Percentiles rank a stretch among this genome's conserved stretches.
phyloP scores from a whole-genome alignment of 1,284 basidiomycete genomes.

The Marasmius fiardii region DNA sequence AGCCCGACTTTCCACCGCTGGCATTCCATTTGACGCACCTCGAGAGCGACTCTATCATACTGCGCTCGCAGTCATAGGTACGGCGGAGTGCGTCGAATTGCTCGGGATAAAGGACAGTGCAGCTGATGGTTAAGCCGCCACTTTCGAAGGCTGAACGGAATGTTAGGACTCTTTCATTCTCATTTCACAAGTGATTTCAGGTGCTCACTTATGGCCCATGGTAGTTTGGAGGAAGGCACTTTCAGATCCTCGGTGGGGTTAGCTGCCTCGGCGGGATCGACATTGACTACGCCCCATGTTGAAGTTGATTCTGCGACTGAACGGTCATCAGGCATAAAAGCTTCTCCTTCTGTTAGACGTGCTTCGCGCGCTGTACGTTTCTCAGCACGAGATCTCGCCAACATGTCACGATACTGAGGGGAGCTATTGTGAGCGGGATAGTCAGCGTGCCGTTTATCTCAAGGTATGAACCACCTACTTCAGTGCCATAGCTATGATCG shows the following conservation, averaged over 20 bases:
- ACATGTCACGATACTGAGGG: slow-evolving; percentile 84
- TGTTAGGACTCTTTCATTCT: slow-evolving; percentile 14
- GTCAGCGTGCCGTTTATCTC: slow-evolving; percentile 7
- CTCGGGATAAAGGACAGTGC: slow-evolving; percentile 94
- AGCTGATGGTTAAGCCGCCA: slow-evolving; percentile 90
- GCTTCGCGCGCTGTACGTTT: slow-evolving; percentile 67
- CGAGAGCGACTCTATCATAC: slow-evolving; percentile 90
- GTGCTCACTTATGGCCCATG: slow-evolving; percentile 73
- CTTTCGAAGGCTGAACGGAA: slow-evolving; percentile 75
- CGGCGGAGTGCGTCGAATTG: slow-evolving; percentile 94
- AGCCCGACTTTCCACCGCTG: slow-evolving; percentile 94
- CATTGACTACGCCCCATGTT: slow-evolving; percentile 84
- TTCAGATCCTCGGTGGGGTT: slow-evolving; percentile 77
- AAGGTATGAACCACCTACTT: slow-evolving; percentile 48
- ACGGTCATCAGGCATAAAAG: slow-evolving; percentile 83
- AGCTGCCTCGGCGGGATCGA: slow-evolving; percentile 57
- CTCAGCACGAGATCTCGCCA: slow-evolving; percentile 70
- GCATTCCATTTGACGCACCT: slow-evolving; percentile 97
- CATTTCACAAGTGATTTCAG: neutral
- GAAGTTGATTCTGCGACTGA: slow-evolving; percentile 79
- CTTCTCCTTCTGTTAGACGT: slow-evolving; percentile 68
- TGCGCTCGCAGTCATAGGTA: slow-evolving; percentile 91
- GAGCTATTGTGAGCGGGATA: slow-evolving; percentile 51
- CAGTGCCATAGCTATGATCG: slow-evolving; percentile 94
- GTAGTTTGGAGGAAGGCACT: slow-evolving; percentile 73